Conservation (phyloP, 148 eudicot species). For the Vaccinium vitisidaea region DNA sequence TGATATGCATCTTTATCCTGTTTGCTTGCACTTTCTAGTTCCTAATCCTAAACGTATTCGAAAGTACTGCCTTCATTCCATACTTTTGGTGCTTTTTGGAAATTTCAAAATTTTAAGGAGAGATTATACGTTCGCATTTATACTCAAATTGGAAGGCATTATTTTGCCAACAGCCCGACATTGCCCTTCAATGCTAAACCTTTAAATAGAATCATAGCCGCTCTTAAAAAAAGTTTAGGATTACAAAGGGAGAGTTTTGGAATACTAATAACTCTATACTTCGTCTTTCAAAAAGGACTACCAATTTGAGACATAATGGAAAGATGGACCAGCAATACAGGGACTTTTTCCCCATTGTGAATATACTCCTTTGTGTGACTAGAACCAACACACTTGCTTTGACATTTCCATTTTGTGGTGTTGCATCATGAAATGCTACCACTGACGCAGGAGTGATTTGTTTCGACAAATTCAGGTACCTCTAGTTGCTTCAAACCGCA, state of each 20-base stretch:
- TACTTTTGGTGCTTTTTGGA: no score
- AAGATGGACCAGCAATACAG: neutral
- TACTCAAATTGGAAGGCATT: no score
- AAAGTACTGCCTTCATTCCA: neutral
- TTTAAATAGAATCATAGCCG: no score
- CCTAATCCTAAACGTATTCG: neutral
- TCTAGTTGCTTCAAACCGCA: slow-evolving; percentile 93
- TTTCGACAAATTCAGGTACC: slow-evolving; percentile 63
- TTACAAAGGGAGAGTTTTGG: no score
- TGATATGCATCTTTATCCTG: neutral
- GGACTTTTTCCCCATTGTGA: neutral
- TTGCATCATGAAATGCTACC: slow-evolving; percentile 9
- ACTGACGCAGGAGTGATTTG: neutral
- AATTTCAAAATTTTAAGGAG: no score
- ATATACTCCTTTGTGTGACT: neutral
- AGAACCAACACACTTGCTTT: neutral
- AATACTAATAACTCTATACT: neutral
- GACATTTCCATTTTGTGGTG: neutral
- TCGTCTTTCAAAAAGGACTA: neutral
- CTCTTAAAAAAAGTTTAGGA: no score
- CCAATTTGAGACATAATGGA: slow-evolving; percentile 1
- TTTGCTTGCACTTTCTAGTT: neutral
- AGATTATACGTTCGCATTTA: no score
- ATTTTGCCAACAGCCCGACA: no score
- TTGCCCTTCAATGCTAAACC: no score